Evolutionary conservation across 2,329 filamentous ascomycete species (phyloP), one percentile per base, ranked within the genome.

Genomic region (Neofusicoccum sp.): DNA sequence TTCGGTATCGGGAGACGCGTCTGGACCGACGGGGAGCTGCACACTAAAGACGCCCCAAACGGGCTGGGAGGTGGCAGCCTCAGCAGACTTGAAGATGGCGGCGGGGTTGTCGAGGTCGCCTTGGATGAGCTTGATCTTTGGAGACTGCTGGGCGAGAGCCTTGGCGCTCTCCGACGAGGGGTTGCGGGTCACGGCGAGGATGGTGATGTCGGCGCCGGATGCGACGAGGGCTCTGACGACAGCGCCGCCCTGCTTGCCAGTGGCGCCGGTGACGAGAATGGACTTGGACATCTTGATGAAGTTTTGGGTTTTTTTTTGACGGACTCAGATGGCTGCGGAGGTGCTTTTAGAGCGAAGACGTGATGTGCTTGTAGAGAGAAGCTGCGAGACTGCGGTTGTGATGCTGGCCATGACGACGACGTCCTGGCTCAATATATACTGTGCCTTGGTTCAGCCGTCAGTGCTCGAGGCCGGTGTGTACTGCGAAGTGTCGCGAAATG

Each of bases 151-250:
- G 4, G 71, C 65, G 8, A 85, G 78, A 24, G 73, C 77, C 66
- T 84, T 76, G 1, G 84, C 82, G 1, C 77, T 77, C 3, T 71
- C 57, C 0, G 82, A 83, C 36, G 74, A 68, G 1, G 78, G 65
- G 64, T 86, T 76, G 60, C 85, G 79, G 2, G 84, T 86, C 26
- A 86, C 74, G 7, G 84, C 85, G 8, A 85, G 75, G 43, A 87
- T 83, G 14, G 81, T 74, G 62, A 82, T 78, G 16, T 69, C 63
- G 61, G 71, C 64, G 54, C 70, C 65, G 4, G 71, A 62, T 47
- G 68, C 63, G 53, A 79, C 68, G 3, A 80, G 68, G 4, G 76
- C 74, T 36, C 72, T 63, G 58, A 80, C 68, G 31, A 75, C 65
- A 12, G 75, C 71, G 43, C 76, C 73, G 60, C 78, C 77, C 69